Evolutionary conservation across 495 filamentous ascomycete genomes (phyloP).

Genomic region (Penicillium daleae): DNA sequence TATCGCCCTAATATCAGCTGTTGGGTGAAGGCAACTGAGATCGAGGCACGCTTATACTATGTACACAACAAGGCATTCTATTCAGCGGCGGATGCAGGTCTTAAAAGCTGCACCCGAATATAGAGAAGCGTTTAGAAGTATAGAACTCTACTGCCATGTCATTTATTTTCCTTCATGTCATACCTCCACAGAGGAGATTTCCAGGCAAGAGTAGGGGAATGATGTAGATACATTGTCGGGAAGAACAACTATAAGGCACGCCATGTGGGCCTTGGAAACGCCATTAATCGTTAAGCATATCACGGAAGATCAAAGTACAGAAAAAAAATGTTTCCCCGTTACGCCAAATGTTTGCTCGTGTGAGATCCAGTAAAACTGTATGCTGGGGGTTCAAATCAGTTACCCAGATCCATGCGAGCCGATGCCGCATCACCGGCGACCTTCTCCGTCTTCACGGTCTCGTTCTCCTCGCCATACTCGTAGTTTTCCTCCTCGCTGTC

Average conservation of each 20-base stretch:
- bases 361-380: constrained; percentile 14
- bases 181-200: background rate
- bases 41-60: background rate
- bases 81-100: background rate
- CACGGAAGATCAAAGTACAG: constrained; percentile 26
- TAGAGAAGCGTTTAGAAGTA: background rate
- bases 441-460: constrained; percentile 36
- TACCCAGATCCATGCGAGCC: constrained; percentile 49
- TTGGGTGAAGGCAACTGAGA: background rate
- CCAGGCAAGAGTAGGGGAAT: background rate
- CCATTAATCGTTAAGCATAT: constrained; percentile 36
- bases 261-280: constrained; percentile 27
- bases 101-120: background rate
- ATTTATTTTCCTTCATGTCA: constrained; percentile 23
- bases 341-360: constrained; percentile 38
- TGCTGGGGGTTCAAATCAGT: constrained; percentile 23
- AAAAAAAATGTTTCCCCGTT: constrained; percentile 28
- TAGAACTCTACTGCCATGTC: background rate
- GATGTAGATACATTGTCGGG: constrained; percentile 35
- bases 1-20: constrained; percentile 19
- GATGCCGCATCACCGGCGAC: constrained; percentile 45
- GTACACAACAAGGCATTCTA: background rate
- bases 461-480: constrained; percentile 47
- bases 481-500: constrained; percentile 55
- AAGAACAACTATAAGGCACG: constrained; percentile 19